These are phyloP conservation scores for Penicillium sp. DNA, from an alignment of 2,329 filamentous ascomycete genomes.

Conservation along the genomic window DNA sequence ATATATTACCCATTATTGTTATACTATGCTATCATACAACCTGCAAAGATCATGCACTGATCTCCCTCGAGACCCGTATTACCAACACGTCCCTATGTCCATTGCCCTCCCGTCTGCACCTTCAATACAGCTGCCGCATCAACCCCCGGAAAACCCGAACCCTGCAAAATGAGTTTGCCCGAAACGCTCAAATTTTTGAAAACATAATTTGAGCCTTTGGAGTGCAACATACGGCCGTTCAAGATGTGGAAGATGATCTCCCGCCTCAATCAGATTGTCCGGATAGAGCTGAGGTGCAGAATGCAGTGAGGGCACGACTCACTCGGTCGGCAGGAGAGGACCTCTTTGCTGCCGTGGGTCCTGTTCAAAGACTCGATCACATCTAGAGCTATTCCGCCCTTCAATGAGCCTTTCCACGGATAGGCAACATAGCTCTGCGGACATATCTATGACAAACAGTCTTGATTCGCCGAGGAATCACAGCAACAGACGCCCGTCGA, in stretches of 20 bases:
- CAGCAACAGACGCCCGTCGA: constrained; percentile 4
- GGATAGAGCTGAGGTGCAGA: background rate
- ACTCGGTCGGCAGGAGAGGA: background rate
- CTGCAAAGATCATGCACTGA: too few species aligned
- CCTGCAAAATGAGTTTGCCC: too few species aligned
- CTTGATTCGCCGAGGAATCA: constrained; percentile 14
- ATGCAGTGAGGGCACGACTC: background rate
- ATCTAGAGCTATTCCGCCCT: background rate
- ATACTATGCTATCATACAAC: background rate
- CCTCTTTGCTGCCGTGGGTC: background rate
- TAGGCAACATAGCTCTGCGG: constrained; percentile 20
- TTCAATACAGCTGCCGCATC: too few species aligned
- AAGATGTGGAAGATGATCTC: too few species aligned
- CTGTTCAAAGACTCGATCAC: background rate
- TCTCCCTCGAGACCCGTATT: too few species aligned
- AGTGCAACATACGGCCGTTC: too few species aligned
- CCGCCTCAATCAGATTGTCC: background rate
- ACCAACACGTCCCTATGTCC: too few species aligned
- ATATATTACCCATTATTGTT: background rate
- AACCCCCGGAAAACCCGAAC: too few species aligned
- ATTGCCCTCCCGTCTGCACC: too few species aligned
- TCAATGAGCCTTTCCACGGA: constrained; percentile 9
- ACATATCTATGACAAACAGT: constrained; percentile 24
- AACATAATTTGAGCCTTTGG: too few species aligned
- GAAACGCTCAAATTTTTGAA: too few species aligned